Evolutionary conservation across 768 basidiomycete genomes (phyloP), one percentile per base, ranked within the genome.

Genomic region (Clitopilus passeckerianus): DNA sequence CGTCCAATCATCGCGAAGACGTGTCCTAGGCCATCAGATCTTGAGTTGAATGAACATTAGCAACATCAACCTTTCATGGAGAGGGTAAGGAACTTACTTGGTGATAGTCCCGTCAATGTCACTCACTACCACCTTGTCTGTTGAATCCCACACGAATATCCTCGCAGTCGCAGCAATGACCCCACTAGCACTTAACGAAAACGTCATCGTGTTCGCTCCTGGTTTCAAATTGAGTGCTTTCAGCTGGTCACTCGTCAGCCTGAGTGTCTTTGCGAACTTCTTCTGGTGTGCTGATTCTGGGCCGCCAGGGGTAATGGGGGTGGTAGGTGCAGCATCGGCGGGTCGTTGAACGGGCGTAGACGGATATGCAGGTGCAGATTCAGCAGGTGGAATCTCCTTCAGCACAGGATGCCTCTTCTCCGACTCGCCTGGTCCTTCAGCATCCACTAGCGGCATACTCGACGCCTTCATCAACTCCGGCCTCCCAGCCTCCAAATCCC

Each of bases 31-130:
- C 93, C 96, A 72, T 98, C 96, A 1, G 95, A 98, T 70, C 94
- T 96, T 16, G 54, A 46, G 22, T 10, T 57, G 44, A 43, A 6
- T 22, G 35, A 57, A 57, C 16, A 10, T 10, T 50, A 41, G 50
- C 34, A 54, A 41, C 14, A 7, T 3, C 7, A 30, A 30, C 33
- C n/a, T 34, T 12, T 34, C 22, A 15, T 41, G 15, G 12, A 50
- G 12, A 50, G 7, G 46, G 57, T 9, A 24, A 30, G 33, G n/a
- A 30, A 61, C 84, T 22, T 63, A 96, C 94, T 98, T 98, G 8
- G 97, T 99, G 68, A 99, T 99, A 0, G 96, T 99, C 6, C 97
- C 97, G 68, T 99, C 97, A 61, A 99, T 98, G 68, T 99, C 97
- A 43, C 95, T 97, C 41, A 99, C 86, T 23, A 99, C 91, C 20